Percentiles rank a stretch among this genome's conserved stretches.
phyloP scores from a whole-genome alignment of 2,329 filamentous ascomycete species.

The Talaromyces atroroseus region DNA sequence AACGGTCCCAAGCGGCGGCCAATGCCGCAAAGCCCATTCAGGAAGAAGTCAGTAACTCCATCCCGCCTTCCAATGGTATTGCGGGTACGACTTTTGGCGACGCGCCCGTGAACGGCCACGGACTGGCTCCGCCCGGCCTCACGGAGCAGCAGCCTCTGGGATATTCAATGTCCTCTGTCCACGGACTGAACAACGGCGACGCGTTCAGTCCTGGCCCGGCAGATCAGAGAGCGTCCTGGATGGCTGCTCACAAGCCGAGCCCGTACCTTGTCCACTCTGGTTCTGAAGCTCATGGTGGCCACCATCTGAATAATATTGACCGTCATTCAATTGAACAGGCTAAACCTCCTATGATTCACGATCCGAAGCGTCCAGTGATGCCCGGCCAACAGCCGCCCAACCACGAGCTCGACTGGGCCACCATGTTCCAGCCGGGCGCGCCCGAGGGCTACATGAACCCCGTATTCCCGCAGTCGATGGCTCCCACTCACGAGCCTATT shows the following conservation, averaged over 20 bases:
- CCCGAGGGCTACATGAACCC: slow-evolving; percentile 60
- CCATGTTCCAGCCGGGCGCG: slow-evolving; percentile 71
- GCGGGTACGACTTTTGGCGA: slow-evolving; percentile 40
- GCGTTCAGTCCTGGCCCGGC: slow-evolving; percentile 16
- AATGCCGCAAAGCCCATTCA: slow-evolving; percentile 38
- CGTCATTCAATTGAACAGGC: slow-evolving; percentile 39
- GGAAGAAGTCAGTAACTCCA: slow-evolving; percentile 40
- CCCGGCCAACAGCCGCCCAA: slow-evolving; percentile 55
- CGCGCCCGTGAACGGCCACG: slow-evolving; percentile 36
- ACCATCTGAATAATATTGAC: slow-evolving; percentile 42
- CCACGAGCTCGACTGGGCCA: slow-evolving; percentile 65
- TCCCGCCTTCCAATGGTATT: slow-evolving; percentile 39
- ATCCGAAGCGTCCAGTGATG: slow-evolving; percentile 51
- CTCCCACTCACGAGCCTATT: slow-evolving; percentile 63
- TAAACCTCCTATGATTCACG: slow-evolving; percentile 35
- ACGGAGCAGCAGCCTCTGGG: slow-evolving; percentile 40
- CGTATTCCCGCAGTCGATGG: slow-evolving; percentile 60
- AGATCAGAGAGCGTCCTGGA: slow-evolving; percentile 38
- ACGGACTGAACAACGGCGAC: slow-evolving; percentile 34
- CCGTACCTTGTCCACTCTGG: slow-evolving; percentile 40
- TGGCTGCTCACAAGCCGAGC: slow-evolving; percentile 41
- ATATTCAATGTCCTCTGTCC: slow-evolving; percentile 38
- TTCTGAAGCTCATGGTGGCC: slow-evolving; percentile 33
- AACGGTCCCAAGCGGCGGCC: slow-evolving; percentile 55
- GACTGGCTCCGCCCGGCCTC: too few species aligned